A percentile compares a stretch with the other conserved stretches of the same genome.
phyloP scores from a whole-genome alignment of 2,329 filamentous ascomycete genomes.

The Xylaria hypoxylon region DNA sequence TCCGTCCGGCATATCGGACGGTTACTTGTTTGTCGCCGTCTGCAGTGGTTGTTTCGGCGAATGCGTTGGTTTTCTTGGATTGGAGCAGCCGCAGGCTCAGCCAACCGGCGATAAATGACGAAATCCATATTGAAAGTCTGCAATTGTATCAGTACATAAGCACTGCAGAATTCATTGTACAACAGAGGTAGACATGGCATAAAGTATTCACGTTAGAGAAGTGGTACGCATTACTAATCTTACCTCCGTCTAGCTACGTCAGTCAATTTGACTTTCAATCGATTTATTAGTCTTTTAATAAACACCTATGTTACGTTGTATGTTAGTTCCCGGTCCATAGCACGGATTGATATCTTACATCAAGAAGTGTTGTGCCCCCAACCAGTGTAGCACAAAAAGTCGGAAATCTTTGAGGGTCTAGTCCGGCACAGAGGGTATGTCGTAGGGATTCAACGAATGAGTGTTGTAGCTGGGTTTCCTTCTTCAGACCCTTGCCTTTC shows the following conservation, averaged over 20 bases:
- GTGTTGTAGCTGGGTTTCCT: slow-evolving; percentile 45
- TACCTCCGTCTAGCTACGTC: slow-evolving; percentile 50
- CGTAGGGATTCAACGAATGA: slow-evolving; percentile 51
- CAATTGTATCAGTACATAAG: slow-evolving; percentile 40
- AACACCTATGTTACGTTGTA: slow-evolving; percentile 37
- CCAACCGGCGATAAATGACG: slow-evolving; percentile 69
- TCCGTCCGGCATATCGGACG: slow-evolving; percentile 70
- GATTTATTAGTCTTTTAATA: slow-evolving; percentile 44
- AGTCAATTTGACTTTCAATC: slow-evolving; percentile 43
- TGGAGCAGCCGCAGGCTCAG: slow-evolving; percentile 68
- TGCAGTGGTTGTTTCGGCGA: slow-evolving; percentile 55
- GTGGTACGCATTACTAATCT: slow-evolving; percentile 31
- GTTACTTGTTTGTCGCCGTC: slow-evolving; percentile 47
- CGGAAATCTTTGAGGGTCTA: slow-evolving; percentile 69
- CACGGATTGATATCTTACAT: slow-evolving; percentile 56
- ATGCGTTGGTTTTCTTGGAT: slow-evolving; percentile 61
- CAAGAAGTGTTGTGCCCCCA: slow-evolving; percentile 70
- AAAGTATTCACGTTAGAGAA: neutral
- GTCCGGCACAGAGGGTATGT: slow-evolving; percentile 61
- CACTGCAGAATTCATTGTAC: too few relatives aligned
- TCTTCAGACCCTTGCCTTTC: slow-evolving; percentile 48
- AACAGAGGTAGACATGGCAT: neutral
- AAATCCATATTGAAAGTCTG: slow-evolving; percentile 68
- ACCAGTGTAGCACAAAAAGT: slow-evolving; percentile 71
- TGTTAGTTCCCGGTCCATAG: slow-evolving; percentile 24